Base-by-base conservation (phyloP, 2,329 filamentous ascomycete species). In the Xylariaceae sp. region DNA sequence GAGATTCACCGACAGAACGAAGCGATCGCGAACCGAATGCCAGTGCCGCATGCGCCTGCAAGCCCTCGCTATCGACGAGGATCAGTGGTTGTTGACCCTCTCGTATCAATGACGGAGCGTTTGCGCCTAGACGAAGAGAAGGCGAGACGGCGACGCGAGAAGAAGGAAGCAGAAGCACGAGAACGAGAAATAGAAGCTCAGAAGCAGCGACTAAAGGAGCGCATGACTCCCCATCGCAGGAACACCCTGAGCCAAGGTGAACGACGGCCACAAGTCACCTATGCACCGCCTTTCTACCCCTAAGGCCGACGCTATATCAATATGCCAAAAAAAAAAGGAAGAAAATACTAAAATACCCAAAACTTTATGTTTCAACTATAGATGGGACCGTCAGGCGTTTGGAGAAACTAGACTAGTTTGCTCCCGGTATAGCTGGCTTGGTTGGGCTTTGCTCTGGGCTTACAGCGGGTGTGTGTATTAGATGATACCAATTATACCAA, bases 1-100 rank as follows among this genome's bases (percentile, higher is more conserved):
- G 70, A 71, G 59, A 77, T 79, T 49, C 69, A 68, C 7, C 68
- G 68, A 50, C 73, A 74, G 49, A 79, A 79, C 47, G 69, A 70
- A 26, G 70, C 72, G 50, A 79, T 79, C 47, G 67, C 71, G 51
- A 68, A 61, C 54, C 74, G 77, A 8, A 64, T 68, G 15, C 55
- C 47, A 52, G 61, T 32, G 52, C 66, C 20, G 61, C 67, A 29
- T 59, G 61, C 58, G 48, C 59, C 56, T 59, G 54, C 24, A 61
- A 68, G 16, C 62, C 64, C 55, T 55, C 66, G 36, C 37, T 67
- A 67, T 52, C 64, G 66, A 29, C 64, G 66, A 36, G 60, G 60
- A 27, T 66, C 67, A 13, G 73, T 76, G 26, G 67, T 75, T 1
- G 61, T 69, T 15, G 66, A 72, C 11, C 40, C 57, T 8, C 2